A percentile compares a stretch with the other conserved stretches of the same genome.
Evolutionary conservation across 2,329 filamentous ascomycete genomes (phyloP).

Genomic region (Colletotrichum spinosum): DNA sequence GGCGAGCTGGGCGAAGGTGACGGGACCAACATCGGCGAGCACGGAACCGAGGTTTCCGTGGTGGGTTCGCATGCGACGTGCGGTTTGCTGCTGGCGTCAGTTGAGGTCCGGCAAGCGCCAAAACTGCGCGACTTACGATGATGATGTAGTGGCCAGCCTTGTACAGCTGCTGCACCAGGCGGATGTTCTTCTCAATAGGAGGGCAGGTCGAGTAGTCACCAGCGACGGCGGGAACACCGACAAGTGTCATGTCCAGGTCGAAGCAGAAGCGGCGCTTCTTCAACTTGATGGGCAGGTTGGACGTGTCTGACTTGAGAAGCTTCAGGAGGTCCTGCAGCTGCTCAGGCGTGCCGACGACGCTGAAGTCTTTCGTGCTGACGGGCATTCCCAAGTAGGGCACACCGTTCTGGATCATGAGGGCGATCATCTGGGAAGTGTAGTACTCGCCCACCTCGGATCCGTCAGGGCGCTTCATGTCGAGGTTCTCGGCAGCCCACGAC

Average conservation of each 20-base stretch:
- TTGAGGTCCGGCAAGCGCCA: conserved; percentile 17
- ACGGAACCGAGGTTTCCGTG: conserved; percentile 44
- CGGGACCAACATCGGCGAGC: conserved; percentile 42
- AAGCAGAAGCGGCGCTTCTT: conserved; percentile 47
- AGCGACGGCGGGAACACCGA: conserved; percentile 42
- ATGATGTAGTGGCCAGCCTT: conserved; percentile 47
- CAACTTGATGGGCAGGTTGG: conserved; percentile 38
- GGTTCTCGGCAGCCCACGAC: conserved; percentile 41
- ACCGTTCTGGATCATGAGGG: conserved; percentile 42
- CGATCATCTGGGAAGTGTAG: conserved; percentile 44
- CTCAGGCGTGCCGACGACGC: conserved; percentile 44
- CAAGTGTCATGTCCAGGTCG: conserved; percentile 46
- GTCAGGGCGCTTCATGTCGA: conserved; percentile 39
- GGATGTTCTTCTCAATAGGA: conserved; percentile 45
- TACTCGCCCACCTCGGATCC: conserved; percentile 43
- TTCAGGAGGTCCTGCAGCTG: conserved; percentile 44
- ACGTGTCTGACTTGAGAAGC: conserved; percentile 40
- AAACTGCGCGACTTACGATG: conserved; percentile 40
- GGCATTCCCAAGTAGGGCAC: conserved; percentile 42
- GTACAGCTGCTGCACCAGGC: conserved; percentile 44
- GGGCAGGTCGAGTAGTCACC: conserved; percentile 46
- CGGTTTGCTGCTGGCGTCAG: conserved; percentile 40
- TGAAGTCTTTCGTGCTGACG: conserved; percentile 42
- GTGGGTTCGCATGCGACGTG: conserved; percentile 44
- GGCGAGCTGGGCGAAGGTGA: conserved; percentile 43